Percentiles rank a stretch among this genome's conserved stretches.
Conservation (phyloP, 192 early-diverging fungal genomes). For the Phycomyces blakesleeanus region DNA sequence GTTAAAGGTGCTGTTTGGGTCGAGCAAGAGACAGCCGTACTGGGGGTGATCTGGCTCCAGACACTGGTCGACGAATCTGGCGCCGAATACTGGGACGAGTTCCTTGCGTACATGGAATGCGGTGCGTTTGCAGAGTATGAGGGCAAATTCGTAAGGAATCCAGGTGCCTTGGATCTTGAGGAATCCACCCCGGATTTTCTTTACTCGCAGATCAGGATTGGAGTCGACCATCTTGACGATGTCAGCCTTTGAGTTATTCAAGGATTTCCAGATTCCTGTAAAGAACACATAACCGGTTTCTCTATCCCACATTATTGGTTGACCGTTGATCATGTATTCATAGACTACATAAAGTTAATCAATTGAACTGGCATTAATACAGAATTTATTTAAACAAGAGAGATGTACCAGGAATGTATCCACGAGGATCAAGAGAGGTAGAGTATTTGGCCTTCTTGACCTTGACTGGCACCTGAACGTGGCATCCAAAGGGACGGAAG, state of each 20-base stretch:
- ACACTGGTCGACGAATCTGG: conserved; percentile 26
- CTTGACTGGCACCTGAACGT: conserved; percentile 31
- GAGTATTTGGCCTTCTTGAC: conserved; percentile 57
- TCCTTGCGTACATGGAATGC: conserved; percentile 38
- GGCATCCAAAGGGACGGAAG: conserved; percentile 28
- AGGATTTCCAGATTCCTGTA: conserved; percentile 59
- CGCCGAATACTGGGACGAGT: conserved; percentile 41
- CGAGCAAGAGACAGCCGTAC: conserved; percentile 29
- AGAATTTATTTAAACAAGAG: too few species aligned
- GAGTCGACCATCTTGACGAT: conserved; percentile 61
- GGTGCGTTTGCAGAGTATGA: conserved; percentile 35
- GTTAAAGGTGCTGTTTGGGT: conserved; percentile 19
- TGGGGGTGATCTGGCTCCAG: conserved; percentile 30
- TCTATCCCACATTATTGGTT: conserved; percentile 64
- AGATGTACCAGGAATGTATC: conserved; percentile 65
- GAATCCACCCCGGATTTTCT: conserved; percentile 58
- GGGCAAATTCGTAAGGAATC: conserved; percentile 43
- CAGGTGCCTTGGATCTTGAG: conserved; percentile 61
- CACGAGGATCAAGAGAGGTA: conserved; percentile 55
- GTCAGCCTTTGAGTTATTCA: conserved; percentile 55
- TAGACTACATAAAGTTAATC: conserved; percentile 39
- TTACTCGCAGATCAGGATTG: conserved; percentile 51
- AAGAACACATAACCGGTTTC: conserved; percentile 59
- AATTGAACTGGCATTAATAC: too few species aligned
- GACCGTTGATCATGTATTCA: conserved; percentile 53